These are phyloP conservation scores for Fusarium haematococcum DNA, from an alignment of 2,329 filamentous ascomycete genomes.

Conservation along the genomic window DNA sequence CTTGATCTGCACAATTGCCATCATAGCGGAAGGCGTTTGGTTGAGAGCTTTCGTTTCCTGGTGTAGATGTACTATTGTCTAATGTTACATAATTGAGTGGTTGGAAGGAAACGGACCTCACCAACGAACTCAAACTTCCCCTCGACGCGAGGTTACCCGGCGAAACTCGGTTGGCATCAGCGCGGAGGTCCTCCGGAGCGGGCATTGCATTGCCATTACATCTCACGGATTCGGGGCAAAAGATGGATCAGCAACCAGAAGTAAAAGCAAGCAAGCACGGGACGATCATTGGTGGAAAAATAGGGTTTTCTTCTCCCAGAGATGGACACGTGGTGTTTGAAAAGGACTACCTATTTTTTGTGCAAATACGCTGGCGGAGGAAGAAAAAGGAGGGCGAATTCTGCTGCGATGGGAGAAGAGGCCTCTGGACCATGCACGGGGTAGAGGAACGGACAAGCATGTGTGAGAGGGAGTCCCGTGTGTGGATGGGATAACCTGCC, in stretches of 20 bases:
- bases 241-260: conserved; percentile 44
- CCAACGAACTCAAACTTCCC: conserved; percentile 37
- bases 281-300: conserved; percentile 35
- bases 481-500: conserved; percentile 33
- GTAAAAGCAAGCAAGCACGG: conserved; percentile 33
- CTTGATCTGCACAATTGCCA: conserved; percentile 53
- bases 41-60: conserved; percentile 60
- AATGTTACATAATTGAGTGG: conserved; percentile 61
- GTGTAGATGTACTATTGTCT: conserved; percentile 64
- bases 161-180: conserved; percentile 29
- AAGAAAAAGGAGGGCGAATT: conserved; percentile 12
- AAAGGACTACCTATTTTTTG: conserved; percentile 21
- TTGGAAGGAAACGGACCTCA: conserved; percentile 39
- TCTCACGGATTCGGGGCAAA: conserved; percentile 49
- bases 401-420: background rate
- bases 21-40: conserved; percentile 70
- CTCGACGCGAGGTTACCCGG: conserved; percentile 38
- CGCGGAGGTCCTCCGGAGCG: conserved; percentile 39
- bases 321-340: conserved; percentile 24
- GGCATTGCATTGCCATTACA: conserved; percentile 47
- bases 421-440: conserved; percentile 16
- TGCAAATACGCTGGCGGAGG: conserved; percentile 27
- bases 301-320: conserved; percentile 38
- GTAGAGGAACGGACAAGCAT: conserved; percentile 17
- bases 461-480: conserved; percentile 23